Evolutionary conservation across 768 basidiomycete species (phyloP).

Genomic region (Tephrocybe sp.): DNA sequence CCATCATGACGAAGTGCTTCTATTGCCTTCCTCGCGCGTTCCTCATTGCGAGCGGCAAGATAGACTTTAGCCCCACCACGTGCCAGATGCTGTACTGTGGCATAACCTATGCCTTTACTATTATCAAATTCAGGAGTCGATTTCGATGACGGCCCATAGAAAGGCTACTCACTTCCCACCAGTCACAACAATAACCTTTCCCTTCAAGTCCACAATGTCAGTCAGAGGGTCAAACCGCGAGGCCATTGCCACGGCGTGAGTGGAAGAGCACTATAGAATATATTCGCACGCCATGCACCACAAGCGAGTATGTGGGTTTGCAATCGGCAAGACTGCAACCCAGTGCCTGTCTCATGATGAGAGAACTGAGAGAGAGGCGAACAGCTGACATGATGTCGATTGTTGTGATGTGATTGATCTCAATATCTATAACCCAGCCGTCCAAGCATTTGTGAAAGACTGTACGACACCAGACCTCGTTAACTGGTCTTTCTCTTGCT

Average conservation of each 20-base stretch:
- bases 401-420: too few relatives aligned
- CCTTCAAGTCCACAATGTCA: conserved; percentile 43
- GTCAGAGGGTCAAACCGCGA: conserved; percentile 10
- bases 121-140: background rate
- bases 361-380: too few relatives aligned
- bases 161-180: conserved; percentile 46
- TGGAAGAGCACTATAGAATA: background rate
- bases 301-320: too few relatives aligned
- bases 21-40: conserved; percentile 46
- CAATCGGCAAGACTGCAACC: too few relatives aligned
- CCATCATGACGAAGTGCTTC: conserved; percentile 41
- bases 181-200: conserved; percentile 54
- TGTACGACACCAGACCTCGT: too few relatives aligned
- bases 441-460: too few relatives aligned
- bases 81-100: conserved; percentile 49
- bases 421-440: too few relatives aligned
- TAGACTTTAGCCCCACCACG: conserved; percentile 58
- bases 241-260: background rate
- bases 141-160: background rate
- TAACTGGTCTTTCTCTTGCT: too few relatives aligned
- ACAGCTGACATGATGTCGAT: too few relatives aligned
- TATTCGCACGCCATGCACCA: background rate
- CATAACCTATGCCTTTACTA: conserved; percentile 38
- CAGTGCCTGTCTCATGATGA: background rate
- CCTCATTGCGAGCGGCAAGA: conserved; percentile 48